Evolutionary conservation across 352 stramenopile species (phyloP), one percentile per base, ranked within the genome.

Genomic region (Stephanocyclus meneghinianus): DNA sequence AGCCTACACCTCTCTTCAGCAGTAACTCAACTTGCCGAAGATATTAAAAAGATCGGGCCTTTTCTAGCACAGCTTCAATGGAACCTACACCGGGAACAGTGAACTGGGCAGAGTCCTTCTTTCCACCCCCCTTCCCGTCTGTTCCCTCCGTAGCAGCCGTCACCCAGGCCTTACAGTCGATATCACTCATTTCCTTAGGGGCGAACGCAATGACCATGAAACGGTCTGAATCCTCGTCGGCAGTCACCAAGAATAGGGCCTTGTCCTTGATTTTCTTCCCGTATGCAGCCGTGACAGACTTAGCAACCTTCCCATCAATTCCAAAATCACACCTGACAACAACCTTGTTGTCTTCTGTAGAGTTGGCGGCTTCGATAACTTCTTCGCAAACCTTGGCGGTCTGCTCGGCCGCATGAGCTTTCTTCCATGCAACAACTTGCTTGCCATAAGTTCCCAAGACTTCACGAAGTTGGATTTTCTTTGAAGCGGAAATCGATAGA

Each of bases 41-140:
- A 59, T 16, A 35, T 57, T 76, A 78, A 69, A 83, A 86, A 68
- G 68, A 69, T 32, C 80, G 73, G 9, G 87, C 87, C 71, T 90
- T 88, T 56, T 84, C 77, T 35, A 92, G 72, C 40, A 90, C 82
- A 32, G 42, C 60, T 44, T 86, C 84, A 61, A 90, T 80, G n/a
- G 62, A 67, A 51, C 40, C 72, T 21, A 86, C 47, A 63, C 86
- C 88, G 44, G 81, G 40, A 56, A 92, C 81, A 26, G 84, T 91
- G 57, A 74, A 90, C 71, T 95, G 87, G 21, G 90, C 87, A 77
- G 67, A 88, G 51, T 91, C 87, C 50, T 83, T 85, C 93, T 98
- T 98, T 80, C 96, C 96, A 55, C 96, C 96, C 80, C 96, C 96
- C 85, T 98, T 98, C 77, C 94, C 96, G 69, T 91, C 95, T 76